phyloP scores from a whole-genome alignment of 345 rosid genomes.

The Camelina neglecta region DNA sequence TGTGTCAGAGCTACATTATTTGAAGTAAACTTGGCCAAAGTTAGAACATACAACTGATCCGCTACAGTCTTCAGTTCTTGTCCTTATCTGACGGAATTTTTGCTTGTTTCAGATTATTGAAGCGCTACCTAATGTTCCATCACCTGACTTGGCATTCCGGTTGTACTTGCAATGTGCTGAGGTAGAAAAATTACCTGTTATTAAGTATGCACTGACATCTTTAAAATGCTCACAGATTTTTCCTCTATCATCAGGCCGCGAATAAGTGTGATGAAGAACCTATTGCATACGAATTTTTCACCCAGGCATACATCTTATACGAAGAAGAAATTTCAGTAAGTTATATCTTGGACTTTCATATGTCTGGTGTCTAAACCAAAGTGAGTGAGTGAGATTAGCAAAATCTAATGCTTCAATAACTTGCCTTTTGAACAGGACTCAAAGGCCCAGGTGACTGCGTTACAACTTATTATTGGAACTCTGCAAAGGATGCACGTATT shows the following conservation, averaged over 20 bases:
- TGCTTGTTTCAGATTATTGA: constrained; percentile 72
- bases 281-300: constrained; percentile 96
- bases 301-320: constrained; percentile 96
- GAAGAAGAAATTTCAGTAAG: constrained; percentile 98
- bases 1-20: constrained; percentile 6
- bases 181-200: constrained; percentile 53
- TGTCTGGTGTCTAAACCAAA: constrained; percentile 16
- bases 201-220: constrained; percentile 17
- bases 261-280: constrained; percentile 95
- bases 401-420: constrained; percentile 29
- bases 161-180: constrained; percentile 97
- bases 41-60: constrained; percentile 13
- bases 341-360: constrained; percentile 36
- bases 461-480: constrained; percentile 90
- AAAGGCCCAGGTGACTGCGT: constrained; percentile 89
- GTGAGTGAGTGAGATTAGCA: background rate
- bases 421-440: constrained; percentile 69
- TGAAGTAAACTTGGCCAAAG: constrained; percentile 10
- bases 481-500: constrained; percentile 98
- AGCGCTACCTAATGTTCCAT: constrained; percentile 72
- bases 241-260: constrained; percentile 73
- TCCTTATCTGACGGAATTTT: constrained; percentile 22
- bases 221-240: constrained; percentile 31
- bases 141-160: constrained; percentile 86
- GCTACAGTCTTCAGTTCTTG: constrained; percentile 16